Evolutionary conservation across 306 rosid species (phyloP).

Genomic region (Vigna reflexopilosa): DNA sequence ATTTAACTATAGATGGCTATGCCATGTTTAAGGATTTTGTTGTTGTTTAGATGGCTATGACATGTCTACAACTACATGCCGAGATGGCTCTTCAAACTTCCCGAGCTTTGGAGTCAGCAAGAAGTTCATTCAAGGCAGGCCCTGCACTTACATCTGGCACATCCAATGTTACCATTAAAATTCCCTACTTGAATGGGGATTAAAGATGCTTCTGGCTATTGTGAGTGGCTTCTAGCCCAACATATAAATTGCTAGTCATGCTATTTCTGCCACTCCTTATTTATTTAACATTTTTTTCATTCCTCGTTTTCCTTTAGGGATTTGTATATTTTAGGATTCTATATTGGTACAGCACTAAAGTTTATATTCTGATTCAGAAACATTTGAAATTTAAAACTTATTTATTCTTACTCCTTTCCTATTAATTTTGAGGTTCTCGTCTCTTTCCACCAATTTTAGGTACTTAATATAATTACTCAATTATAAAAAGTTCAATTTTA

Average conservation of each 20-base stretch:
- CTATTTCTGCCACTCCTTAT: constrained; percentile 3
- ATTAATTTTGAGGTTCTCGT: too few relatives aligned
- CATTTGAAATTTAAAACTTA: background rate
- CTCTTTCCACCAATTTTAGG: too few relatives aligned
- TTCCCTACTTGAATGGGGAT: constrained; percentile 61
- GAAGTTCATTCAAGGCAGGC: constrained; percentile 55
- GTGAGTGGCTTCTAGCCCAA: constrained; percentile 25
- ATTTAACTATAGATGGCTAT: constrained; percentile 66
- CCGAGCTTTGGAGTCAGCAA: constrained; percentile 75
- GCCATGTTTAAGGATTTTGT: constrained; percentile 50
- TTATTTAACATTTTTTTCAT: constrained; percentile 23
- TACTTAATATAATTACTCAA: too few relatives aligned
- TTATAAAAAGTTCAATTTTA: too few relatives aligned
- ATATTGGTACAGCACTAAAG: constrained; percentile 26
- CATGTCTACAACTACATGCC: constrained; percentile 86
- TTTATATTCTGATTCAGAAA: constrained; percentile 4
- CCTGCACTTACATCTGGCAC: constrained; percentile 59
- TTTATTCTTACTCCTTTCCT: too few relatives aligned
- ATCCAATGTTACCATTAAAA: constrained; percentile 67
- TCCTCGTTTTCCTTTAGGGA: background rate
- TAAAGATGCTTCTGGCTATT: constrained; percentile 30
- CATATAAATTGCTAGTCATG: background rate
- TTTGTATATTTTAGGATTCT: constrained; percentile 32
- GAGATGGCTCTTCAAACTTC: constrained; percentile 98
- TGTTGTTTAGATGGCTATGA: constrained; percentile 76